phyloP scores from a whole-genome alignment of 2,329 filamentous ascomycete genomes.

The Metarhizium album region DNA sequence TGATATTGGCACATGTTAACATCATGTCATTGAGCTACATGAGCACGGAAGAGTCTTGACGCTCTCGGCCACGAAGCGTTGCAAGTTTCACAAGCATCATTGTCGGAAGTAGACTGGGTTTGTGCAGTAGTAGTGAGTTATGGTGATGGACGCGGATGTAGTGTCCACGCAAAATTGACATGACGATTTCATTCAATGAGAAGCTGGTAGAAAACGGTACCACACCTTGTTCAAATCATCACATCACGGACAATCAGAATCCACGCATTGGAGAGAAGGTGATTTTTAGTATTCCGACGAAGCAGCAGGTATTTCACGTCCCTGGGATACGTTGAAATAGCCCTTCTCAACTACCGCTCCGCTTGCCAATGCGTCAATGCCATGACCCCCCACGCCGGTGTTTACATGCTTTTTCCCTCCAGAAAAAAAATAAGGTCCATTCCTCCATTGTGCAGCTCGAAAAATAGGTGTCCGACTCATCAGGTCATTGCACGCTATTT shows the following conservation, averaged over 20 bases:
- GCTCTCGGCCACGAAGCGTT: not conserved
- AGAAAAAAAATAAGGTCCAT: not conserved
- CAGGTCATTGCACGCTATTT: slow-evolving; percentile 22
- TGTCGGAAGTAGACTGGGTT: not conserved
- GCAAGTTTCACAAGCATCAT: not conserved
- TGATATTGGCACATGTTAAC: not conserved
- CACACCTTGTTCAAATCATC: too few species aligned
- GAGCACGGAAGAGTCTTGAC: not conserved
- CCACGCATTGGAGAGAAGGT: not conserved
- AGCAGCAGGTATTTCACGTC: slow-evolving; percentile 2
- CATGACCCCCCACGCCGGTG: slow-evolving; percentile 2
- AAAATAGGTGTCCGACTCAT: slow-evolving; percentile 7
- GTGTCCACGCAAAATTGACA: too few species aligned
- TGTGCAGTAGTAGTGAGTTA: too few species aligned
- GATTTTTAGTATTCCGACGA: slow-evolving; percentile 1
- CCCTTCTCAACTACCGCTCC: slow-evolving; percentile 1
- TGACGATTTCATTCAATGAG: too few species aligned
- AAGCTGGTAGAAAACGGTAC: too few species aligned
- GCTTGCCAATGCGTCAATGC: not conserved
- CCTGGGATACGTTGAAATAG: not conserved
- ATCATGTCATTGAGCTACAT: not conserved
- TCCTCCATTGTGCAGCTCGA: slow-evolving; percentile 1
- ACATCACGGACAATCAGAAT: not conserved
- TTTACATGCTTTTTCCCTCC: slow-evolving; percentile 1
- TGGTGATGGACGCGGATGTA: too few species aligned